These are phyloP conservation scores for Grosmannia serpens DNA, from an alignment of 2,329 filamentous ascomycete genomes.

Conservation along the genomic window DNA sequence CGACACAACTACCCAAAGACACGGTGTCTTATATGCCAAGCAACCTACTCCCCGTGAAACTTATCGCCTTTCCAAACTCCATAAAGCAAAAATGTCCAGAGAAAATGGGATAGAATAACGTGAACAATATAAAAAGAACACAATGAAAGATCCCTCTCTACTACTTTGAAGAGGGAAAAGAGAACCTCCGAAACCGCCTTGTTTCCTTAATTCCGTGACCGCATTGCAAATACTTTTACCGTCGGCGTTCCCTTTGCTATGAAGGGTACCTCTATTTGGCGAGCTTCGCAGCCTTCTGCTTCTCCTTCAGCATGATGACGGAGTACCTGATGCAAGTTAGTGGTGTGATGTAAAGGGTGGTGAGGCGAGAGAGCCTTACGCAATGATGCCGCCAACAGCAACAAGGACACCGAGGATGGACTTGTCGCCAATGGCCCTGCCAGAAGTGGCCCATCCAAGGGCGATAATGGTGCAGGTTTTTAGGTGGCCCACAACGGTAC, in stretches of 20 bases:
- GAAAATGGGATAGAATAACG: not conserved
- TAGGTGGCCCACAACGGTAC: conserved; percentile 53
- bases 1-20: not conserved
- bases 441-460: conserved; percentile 47
- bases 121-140: not conserved
- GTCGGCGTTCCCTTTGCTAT: not conserved
- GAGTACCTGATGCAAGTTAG: conserved; percentile 17
- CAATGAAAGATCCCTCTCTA: not conserved
- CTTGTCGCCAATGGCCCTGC: conserved; percentile 43
- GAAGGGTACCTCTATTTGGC: not conserved
- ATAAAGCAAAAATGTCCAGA: not conserved
- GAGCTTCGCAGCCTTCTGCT: conserved; percentile 10
- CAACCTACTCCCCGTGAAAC: not conserved
- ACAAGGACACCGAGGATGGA: conserved; percentile 42
- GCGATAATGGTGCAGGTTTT: conserved; percentile 57
- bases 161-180: not conserved
- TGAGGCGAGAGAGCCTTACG: conserved; percentile 27
- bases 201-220: not conserved
- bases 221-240: too few species aligned
- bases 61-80: not conserved
- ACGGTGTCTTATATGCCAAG: not conserved
- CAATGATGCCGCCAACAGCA: conserved; percentile 45
- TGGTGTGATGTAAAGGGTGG: too few species aligned
- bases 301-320: conserved; percentile 19
- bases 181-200: not conserved